Percentiles rank a stretch among this genome's conserved stretches.
Conservation (phyloP, 1,284 basidiomycete species). For the Ustilago esculenta region DNA sequence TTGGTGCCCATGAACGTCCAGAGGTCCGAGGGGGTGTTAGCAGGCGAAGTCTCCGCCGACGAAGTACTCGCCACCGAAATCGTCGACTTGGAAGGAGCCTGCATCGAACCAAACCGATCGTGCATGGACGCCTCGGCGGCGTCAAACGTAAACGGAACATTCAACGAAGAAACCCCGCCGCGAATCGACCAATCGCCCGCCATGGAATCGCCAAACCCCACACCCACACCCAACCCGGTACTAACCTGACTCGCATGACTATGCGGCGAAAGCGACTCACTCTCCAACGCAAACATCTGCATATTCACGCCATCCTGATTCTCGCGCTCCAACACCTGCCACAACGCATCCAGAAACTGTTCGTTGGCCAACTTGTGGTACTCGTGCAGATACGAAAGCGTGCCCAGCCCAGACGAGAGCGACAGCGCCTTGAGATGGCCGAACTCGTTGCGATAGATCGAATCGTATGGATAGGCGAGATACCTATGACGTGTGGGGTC, state of each 20-base stretch:
- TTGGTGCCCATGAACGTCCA: conserved; percentile 48
- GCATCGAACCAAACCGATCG: conserved; percentile 33
- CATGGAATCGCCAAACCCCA: conserved; percentile 27
- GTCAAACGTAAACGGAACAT: conserved; percentile 45
- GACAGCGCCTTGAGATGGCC: conserved; percentile 49
- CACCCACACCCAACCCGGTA: conserved; percentile 19
- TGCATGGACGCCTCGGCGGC: conserved; percentile 28
- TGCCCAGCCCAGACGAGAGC: conserved; percentile 43
- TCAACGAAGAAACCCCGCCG: conserved; percentile 36
- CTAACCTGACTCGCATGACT: conserved; percentile 29
- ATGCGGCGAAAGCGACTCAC: conserved; percentile 38
- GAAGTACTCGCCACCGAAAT: conserved; percentile 39
- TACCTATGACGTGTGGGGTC: conserved; percentile 43
- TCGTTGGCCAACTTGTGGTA: conserved; percentile 53
- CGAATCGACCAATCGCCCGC: conserved; percentile 40
- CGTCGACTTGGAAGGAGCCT: conserved; percentile 20
- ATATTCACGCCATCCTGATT: conserved; percentile 46
- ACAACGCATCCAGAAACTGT: conserved; percentile 48
- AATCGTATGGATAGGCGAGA: conserved; percentile 48
- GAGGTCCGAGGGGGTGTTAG: conserved; percentile 19
- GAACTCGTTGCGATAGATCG: conserved; percentile 49
- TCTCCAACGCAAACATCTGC: conserved; percentile 49
- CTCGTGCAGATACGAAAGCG: conserved; percentile 49
- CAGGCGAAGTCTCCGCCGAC: conserved; percentile 41
- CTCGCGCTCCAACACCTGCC: conserved; percentile 48